Evolutionary conservation across 768 basidiomycete genomes (phyloP).

Genomic region (Harrya chromipes): DNA sequence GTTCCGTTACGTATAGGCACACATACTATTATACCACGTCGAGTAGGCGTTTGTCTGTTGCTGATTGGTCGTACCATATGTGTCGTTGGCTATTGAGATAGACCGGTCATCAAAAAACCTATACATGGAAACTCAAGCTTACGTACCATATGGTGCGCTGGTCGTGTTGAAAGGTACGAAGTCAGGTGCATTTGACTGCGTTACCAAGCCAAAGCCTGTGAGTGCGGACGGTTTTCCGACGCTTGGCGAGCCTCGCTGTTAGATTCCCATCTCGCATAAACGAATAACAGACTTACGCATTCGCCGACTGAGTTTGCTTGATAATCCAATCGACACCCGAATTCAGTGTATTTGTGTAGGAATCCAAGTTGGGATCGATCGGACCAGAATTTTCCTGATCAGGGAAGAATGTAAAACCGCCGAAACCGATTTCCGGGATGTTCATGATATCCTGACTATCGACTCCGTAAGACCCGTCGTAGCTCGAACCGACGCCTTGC

Average conservation of each 20-base stretch:
- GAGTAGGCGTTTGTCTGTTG: constrained; percentile 53
- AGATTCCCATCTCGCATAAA: not conserved
- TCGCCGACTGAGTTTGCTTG: constrained; percentile 42
- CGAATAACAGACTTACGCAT: constrained; percentile 36
- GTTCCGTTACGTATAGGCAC: not conserved
- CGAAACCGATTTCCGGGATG: constrained; percentile 55
- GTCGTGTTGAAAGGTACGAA: constrained; percentile 65
- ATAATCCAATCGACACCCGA: constrained; percentile 55
- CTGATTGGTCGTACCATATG: constrained; percentile 50
- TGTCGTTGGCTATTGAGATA: constrained; percentile 22
- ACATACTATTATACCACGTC: constrained; percentile 50
- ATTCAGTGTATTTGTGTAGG: constrained; percentile 52
- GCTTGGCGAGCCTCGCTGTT: constrained; percentile 29
- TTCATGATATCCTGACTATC: constrained; percentile 63
- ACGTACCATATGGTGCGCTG: constrained; percentile 39
- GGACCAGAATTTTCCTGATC: constrained; percentile 58
- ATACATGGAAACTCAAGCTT: not conserved
- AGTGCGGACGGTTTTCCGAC: constrained; percentile 53
- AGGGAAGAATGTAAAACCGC: constrained; percentile 64
- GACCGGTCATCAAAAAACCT: constrained; percentile 1
- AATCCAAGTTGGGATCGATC: constrained; percentile 45
- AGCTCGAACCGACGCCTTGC: constrained; percentile 44
- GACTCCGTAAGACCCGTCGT: constrained; percentile 63
- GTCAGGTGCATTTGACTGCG: constrained; percentile 45
- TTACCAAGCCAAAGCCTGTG: constrained; percentile 62